Percentiles rank a stretch among this genome's conserved stretches.
phyloP scores from a whole-genome alignment of 495 filamentous ascomycete species.

The Jackrogersella multiformis region DNA sequence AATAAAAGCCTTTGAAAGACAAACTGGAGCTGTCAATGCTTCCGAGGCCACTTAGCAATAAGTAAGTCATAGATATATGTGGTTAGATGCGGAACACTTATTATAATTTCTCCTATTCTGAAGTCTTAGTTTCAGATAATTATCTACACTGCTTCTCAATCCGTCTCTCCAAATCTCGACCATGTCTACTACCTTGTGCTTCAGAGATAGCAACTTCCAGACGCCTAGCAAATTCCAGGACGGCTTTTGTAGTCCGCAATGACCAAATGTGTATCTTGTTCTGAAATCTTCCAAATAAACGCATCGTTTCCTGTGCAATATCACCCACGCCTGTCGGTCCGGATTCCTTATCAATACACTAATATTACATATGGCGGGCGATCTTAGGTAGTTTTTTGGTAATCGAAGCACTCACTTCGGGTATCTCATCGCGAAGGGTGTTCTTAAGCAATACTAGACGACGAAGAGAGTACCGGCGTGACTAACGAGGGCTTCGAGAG shows the following conservation, averaged over 20 bases:
- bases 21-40: neutral
- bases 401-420: neutral
- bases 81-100: neutral
- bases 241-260: conserved; percentile 1
- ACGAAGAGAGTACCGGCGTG: conserved; percentile 4
- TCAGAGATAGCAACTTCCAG: neutral
- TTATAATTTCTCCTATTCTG: neutral
- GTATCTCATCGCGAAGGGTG: neutral
- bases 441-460: conserved; percentile 11
- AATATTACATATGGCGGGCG: neutral
- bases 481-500: conserved; percentile 43
- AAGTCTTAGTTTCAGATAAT: neutral
- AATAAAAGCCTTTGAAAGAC: neutral
- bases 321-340: neutral
- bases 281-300: neutral
- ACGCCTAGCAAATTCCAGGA: conserved; percentile 8
- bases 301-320: neutral
- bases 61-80: neutral
- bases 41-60: neutral
- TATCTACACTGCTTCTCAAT: neutral
- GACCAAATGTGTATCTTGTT: neutral
- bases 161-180: neutral
- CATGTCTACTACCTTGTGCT: neutral
- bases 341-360: neutral
- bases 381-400: neutral